Evolutionary conservation across 1,139 yeast species (phyloP).

Genomic region (Diutina pseudorugosa): DNA sequence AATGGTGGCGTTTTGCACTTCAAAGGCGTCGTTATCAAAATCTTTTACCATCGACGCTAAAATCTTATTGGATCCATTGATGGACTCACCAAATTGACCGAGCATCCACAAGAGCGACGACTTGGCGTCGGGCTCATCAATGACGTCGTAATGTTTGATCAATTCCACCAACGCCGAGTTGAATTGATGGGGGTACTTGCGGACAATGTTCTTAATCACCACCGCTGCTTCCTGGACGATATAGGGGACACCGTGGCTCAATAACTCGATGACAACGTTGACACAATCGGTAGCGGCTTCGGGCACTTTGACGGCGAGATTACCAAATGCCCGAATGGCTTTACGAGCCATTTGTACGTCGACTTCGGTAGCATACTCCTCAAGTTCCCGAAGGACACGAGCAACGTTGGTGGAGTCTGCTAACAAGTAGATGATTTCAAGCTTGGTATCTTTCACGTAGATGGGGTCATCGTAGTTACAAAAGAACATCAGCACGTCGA

Average conservation of each 20-base stretch:
- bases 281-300: slow-evolving; percentile 53
- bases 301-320: slow-evolving; percentile 63
- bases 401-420: slow-evolving; percentile 56
- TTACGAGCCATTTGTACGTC: slow-evolving; percentile 80
- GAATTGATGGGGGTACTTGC: slow-evolving; percentile 53
- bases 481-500: slow-evolving; percentile 70
- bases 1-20: slow-evolving; percentile 62
- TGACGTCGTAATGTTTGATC: slow-evolving; percentile 29
- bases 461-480: slow-evolving; percentile 79
- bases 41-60: slow-evolving; percentile 32
- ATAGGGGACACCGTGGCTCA: slow-evolving; percentile 58
- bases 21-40: slow-evolving; percentile 51
- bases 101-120: slow-evolving; percentile 75
- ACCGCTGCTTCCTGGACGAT: slow-evolving; percentile 73
- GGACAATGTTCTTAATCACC: slow-evolving; percentile 62
- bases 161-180: slow-evolving; percentile 29
- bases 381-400: slow-evolving; percentile 60
- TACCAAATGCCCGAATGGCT: slow-evolving; percentile 83
- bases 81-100: slow-evolving; percentile 53
- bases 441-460: slow-evolving; percentile 80
- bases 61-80: slow-evolving; percentile 35
- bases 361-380: slow-evolving; percentile 78
- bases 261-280: slow-evolving; percentile 44
- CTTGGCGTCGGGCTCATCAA: slow-evolving; percentile 73
- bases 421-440: slow-evolving; percentile 72